Evolutionary conservation across 139 green algal genomes (phyloP).

Genomic region (Pycnococcus provasolii): DNA sequence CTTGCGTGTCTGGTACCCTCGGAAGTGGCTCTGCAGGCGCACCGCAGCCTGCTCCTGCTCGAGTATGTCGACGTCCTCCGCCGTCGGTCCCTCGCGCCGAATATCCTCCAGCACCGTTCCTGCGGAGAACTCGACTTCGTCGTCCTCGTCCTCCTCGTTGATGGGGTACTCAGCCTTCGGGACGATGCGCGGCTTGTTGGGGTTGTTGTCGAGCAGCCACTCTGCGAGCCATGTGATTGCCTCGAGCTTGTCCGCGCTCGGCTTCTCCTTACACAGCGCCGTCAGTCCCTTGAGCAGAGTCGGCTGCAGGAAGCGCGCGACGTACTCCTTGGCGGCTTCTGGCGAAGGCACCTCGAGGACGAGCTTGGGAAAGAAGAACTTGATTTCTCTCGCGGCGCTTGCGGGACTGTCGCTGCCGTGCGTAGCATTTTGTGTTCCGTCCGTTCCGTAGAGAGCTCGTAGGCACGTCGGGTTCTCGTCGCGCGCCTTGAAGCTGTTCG

Average conservation of each 20-base stretch:
- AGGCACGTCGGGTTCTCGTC: slow-evolving; percentile 47
- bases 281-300: slow-evolving; percentile 55
- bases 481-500: slow-evolving; percentile 48
- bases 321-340: slow-evolving; percentile 35
- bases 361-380: slow-evolving; percentile 66
- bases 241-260: slow-evolving; percentile 36
- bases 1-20: slow-evolving; percentile 46
- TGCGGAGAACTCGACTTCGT: slow-evolving; percentile 36
- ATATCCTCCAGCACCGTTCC: slow-evolving; percentile 12
- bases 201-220: slow-evolving; percentile 72
- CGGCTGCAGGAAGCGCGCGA: slow-evolving; percentile 47
- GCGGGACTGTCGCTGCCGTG: slow-evolving; percentile 60
- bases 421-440: slow-evolving; percentile 59
- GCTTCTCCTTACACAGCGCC: slow-evolving; percentile 42
- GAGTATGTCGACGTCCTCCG: neutral
- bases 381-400: slow-evolving; percentile 57
- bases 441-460: slow-evolving; percentile 59
- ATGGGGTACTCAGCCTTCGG: neutral
- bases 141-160: slow-evolving; percentile 33
- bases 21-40: slow-evolving; percentile 51
- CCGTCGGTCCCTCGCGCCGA: neutral
- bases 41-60: slow-evolving; percentile 38
- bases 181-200: slow-evolving; percentile 50
- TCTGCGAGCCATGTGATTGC: slow-evolving; percentile 55
- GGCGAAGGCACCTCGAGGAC: slow-evolving; percentile 23